Evolutionary conservation across 345 rosid genomes (phyloP), one percentile per base, ranked within the genome.

Genomic region (Abelmoschus esculentus): DNA sequence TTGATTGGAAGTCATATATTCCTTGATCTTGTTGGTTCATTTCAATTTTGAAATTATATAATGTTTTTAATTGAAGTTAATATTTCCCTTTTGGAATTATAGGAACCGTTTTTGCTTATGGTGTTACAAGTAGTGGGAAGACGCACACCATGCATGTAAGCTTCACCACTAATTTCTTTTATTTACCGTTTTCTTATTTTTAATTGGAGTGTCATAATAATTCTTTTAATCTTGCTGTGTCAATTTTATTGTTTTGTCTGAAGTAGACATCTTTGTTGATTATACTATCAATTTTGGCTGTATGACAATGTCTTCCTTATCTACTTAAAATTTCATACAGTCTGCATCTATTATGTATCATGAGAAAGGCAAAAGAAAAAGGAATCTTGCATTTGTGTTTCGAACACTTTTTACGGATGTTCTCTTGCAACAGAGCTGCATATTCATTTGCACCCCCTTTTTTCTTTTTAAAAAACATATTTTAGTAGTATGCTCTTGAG

Each of bases 41-140:
- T 14, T 60, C 19, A 60, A 60, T 60, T 31, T 40, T 60, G 64
- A 60, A 31, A 31, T 31, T 60, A 7, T 60, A 15, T 60, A 13
- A 31, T 7, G 42, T 60, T 13, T 31, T 7, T 15, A 31, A 14
- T 17, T 61, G 32, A 63, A 40, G 52, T 32, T 40, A 63, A 40
- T 18, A 32, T 59, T 19, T 13, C 49, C 8, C 63, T 18, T 14
- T 31, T 58, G 44, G 42, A 70, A 71, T 77, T 77, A 75, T 86
- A 96, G 99, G 99, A 61, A 96, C 99, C 19, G 98, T 92, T 60
- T 96, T 96, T 66, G 99, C 99, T n/a, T 96, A 96, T 73, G 99
- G 99, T 78, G 99, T 96, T 74, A 96, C 99, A 28, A 96, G 99
- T 58, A 96, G 99, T 83, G 99, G 99, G 72, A 96, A 96, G 86